Conservation (phyloP, 768 basidiomycete species). For the Tricholoma sp. region DNA sequence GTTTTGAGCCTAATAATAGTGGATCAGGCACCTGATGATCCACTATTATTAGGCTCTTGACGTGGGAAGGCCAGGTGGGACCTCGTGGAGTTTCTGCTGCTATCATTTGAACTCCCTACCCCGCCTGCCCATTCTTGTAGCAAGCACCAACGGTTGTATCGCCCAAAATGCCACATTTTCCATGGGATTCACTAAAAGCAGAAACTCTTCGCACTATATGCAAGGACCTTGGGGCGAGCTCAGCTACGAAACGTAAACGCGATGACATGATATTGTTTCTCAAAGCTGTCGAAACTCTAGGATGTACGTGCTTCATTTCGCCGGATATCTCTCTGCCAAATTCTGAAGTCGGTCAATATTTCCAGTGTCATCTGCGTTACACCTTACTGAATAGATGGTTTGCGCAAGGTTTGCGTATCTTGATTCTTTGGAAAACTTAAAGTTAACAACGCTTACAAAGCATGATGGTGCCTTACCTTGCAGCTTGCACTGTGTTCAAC, state of each 20-base stretch:
- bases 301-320: background rate
- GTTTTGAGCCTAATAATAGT: too few species aligned
- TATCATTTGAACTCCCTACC: background rate
- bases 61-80: too few species aligned
- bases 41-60: too few species aligned
- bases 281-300: background rate
- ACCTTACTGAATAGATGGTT: too few species aligned
- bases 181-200: background rate
- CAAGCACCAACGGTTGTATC: background rate
- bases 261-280: background rate
- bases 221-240: background rate
- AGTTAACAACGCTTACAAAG: too few species aligned
- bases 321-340: background rate
- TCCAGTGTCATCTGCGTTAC: too few species aligned
- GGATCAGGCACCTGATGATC: too few species aligned
- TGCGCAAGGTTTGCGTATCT: too few species aligned
- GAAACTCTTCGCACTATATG: background rate
- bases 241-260: background rate
- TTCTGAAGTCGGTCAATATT: background rate
- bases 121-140: background rate
- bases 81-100: too few species aligned
- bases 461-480: too few species aligned
- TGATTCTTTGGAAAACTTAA: too few species aligned
- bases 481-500: too few species aligned
- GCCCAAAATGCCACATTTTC: background rate